phyloP scores from a whole-genome alignment of 2,329 filamentous ascomycete genomes.

The Aspergillus calidoustus region DNA sequence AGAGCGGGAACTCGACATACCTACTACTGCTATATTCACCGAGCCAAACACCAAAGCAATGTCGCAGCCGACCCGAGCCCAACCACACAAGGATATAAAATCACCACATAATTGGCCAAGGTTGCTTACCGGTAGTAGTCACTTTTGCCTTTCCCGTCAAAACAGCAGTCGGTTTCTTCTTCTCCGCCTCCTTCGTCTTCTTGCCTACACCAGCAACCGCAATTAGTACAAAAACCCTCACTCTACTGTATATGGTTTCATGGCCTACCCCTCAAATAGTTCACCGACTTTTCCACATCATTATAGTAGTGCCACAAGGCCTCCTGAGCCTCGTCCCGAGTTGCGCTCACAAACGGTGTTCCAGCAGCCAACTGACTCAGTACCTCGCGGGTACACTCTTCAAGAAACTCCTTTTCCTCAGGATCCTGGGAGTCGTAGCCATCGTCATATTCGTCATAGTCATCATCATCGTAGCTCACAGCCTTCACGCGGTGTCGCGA shows the following conservation, averaged over 20 bases:
- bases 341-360: conserved; percentile 62
- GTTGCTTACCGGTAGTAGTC: conserved; percentile 30
- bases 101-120: conserved; percentile 23
- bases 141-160: conserved; percentile 29
- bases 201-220: conserved; percentile 30
- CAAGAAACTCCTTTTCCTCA: conserved; percentile 61
- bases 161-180: conserved; percentile 32
- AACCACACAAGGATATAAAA: conserved; percentile 30
- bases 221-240: conserved; percentile 12
- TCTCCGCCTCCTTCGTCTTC: conserved; percentile 43
- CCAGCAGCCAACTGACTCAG: conserved; percentile 66
- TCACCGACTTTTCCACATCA: conserved; percentile 82
- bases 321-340: conserved; percentile 79
- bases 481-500: conserved; percentile 53
- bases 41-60: conserved; percentile 2
- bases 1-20: conserved; percentile 22
- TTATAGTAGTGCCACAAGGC: conserved; percentile 96
- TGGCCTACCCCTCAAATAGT: conserved; percentile 71
- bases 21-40: conserved; percentile 16
- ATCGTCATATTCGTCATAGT: conserved; percentile 45
- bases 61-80: conserved; percentile 31
- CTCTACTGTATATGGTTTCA: not conserved
- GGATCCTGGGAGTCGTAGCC: conserved; percentile 48
- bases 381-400: conserved; percentile 69
- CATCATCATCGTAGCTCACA: conserved; percentile 49